Evolutionary conservation across 805 yeast species (phyloP).

Genomic region (Ogataea nakhonphanomensis): DNA sequence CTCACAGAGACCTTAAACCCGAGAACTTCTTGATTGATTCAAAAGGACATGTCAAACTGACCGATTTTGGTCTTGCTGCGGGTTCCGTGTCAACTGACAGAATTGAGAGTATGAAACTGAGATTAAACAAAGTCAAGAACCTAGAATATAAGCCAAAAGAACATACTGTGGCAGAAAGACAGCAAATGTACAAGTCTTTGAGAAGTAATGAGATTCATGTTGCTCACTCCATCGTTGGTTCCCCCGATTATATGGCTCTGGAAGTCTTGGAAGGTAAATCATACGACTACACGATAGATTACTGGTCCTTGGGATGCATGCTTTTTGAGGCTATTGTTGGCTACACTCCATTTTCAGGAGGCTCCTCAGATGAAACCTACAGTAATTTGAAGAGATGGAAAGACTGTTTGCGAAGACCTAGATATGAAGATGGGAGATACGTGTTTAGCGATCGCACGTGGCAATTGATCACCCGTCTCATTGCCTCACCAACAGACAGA

Average conservation of each 20-base stretch:
- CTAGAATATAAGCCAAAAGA: constrained; percentile 64
- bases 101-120: constrained; percentile 85
- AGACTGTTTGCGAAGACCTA: constrained; percentile 83
- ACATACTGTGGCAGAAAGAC: constrained; percentile 82
- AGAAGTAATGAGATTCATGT: constrained; percentile 77
- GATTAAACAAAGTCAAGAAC: constrained; percentile 65
- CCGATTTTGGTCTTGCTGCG: constrained; percentile 97
- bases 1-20: constrained; percentile 95
- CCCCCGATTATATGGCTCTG: constrained; percentile 98
- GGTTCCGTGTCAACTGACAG: constrained; percentile 92
- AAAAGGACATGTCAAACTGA: constrained; percentile 86
- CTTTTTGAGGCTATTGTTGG: constrained; percentile 94
- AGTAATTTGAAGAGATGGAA: constrained; percentile 92
- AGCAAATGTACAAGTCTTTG: constrained; percentile 73
- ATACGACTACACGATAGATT: constrained; percentile 95
- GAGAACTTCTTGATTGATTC: constrained; percentile 89
- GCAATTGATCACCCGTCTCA: constrained; percentile 76
- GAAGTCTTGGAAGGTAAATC: constrained; percentile 93
- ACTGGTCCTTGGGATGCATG: constrained; percentile 98
- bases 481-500: constrained; percentile 76
- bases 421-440: constrained; percentile 83
- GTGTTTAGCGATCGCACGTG: constrained; percentile 97
- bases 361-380: constrained; percentile 91
- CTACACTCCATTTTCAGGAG: constrained; percentile 95
- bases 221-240: constrained; percentile 95